These are phyloP conservation scores for Salix brachista DNA, from an alignment of 345 rosid genomes.

Conservation along the genomic window DNA sequence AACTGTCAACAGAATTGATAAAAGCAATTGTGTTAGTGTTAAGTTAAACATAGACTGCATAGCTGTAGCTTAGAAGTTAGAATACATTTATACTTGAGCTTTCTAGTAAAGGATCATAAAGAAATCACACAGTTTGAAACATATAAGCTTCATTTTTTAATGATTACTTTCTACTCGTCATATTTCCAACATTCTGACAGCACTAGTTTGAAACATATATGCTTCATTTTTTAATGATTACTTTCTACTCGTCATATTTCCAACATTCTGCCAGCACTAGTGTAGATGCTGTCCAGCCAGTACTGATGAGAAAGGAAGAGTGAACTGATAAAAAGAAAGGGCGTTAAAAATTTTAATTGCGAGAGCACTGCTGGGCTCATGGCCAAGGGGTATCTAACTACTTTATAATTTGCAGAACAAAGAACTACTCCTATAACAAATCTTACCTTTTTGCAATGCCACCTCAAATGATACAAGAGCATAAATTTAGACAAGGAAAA, in stretches of 20 bases:
- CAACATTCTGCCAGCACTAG: background rate
- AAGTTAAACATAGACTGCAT: background rate
- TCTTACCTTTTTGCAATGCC: background rate
- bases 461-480: background rate
- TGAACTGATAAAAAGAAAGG: background rate
- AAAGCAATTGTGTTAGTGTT: background rate
- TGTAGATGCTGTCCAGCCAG: background rate
- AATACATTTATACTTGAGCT: background rate
- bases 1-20: slow-evolving; percentile 40
- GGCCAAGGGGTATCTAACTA: background rate
- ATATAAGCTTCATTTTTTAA: background rate
- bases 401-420: background rate
- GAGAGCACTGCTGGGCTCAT: background rate
- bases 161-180: background rate
- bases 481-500: background rate
- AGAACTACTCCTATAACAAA: background rate
- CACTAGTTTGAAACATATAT: background rate
- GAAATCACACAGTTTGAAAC: slow-evolving; percentile 2
- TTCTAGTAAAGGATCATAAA: background rate
- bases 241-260: background rate
- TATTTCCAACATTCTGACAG: background rate
- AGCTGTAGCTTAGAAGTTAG: background rate
- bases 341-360: background rate
- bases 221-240: background rate
- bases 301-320: background rate